phyloP scores from a whole-genome alignment of 352 stramenopile genomes.

The Thraustochytrium sp. region DNA sequence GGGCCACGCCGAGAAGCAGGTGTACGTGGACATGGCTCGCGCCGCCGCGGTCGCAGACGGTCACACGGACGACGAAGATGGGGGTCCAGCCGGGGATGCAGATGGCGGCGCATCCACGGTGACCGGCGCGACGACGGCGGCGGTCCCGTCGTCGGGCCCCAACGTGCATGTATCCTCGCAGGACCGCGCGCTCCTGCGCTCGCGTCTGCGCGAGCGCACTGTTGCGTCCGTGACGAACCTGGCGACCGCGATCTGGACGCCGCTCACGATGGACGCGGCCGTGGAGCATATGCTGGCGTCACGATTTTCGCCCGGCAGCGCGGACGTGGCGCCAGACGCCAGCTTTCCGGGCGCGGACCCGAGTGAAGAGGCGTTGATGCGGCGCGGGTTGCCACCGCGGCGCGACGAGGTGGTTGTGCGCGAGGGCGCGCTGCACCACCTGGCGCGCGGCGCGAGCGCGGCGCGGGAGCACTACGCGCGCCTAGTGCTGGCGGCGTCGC shows the following conservation, averaged over 20 bases:
- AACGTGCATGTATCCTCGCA: not conserved
- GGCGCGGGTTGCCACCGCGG: not conserved
- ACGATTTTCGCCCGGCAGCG: not conserved
- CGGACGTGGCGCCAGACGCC: too few relatives aligned
- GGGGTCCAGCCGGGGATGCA: too few relatives aligned
- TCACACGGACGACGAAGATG: not conserved
- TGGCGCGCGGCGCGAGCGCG: not conserved
- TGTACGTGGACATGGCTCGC: conserved; percentile 27
- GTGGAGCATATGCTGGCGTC: not conserved
- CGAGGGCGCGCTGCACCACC: not conserved
- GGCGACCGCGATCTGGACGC: not conserved
- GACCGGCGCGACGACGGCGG: too few relatives aligned
- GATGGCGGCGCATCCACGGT: too few relatives aligned
- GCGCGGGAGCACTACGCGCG: not conserved
- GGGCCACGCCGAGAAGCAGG: not conserved
- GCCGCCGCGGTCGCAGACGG: not conserved
- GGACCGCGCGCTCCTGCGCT: not conserved
- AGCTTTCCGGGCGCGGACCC: not conserved
- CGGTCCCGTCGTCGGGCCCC: too few relatives aligned
- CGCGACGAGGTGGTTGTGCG: not conserved
- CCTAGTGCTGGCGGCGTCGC: not conserved
- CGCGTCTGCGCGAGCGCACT: not conserved
- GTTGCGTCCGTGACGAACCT: not conserved
- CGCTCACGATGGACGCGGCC: not conserved
- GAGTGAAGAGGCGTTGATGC: not conserved